Conservation (phyloP, 148 eudicot species). For the Amaranthus palmeri region DNA sequence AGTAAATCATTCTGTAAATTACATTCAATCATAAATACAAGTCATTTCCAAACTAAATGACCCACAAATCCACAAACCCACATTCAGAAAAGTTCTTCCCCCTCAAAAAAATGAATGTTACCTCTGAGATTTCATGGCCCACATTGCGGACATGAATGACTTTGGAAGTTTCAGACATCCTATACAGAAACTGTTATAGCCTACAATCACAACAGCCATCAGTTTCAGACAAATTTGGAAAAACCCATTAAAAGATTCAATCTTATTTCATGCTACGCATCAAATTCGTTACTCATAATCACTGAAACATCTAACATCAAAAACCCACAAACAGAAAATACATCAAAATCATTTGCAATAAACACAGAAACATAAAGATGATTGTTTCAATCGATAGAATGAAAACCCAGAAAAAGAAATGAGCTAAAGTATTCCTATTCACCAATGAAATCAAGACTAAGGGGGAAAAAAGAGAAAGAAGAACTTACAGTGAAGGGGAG, state of each 20-base stretch:
- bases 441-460: background rate
- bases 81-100: background rate
- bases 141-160: constrained; percentile 46
- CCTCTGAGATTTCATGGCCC: constrained; percentile 46
- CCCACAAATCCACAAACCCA: background rate
- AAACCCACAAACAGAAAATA: background rate
- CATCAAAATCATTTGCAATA: background rate
- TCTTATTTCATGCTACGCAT: background rate
- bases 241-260: constrained; percentile 6
- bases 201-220: constrained; percentile 7
- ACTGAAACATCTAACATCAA: background rate
- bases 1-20: constrained; percentile 34
- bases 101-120: background rate
- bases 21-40: constrained; percentile 8
- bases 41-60: background rate
- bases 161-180: constrained; percentile 40
- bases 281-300: no score
- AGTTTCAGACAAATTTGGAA: background rate
- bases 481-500: constrained; percentile 4
- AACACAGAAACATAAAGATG: background rate
- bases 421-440: no score
- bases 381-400: background rate
- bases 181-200: constrained; percentile 13
- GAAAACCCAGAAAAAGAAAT: background rate
- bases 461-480: background rate